These are phyloP conservation scores for Prinsepia uniflora DNA, from an alignment of 306 rosid species.

Conservation along the genomic window DNA sequence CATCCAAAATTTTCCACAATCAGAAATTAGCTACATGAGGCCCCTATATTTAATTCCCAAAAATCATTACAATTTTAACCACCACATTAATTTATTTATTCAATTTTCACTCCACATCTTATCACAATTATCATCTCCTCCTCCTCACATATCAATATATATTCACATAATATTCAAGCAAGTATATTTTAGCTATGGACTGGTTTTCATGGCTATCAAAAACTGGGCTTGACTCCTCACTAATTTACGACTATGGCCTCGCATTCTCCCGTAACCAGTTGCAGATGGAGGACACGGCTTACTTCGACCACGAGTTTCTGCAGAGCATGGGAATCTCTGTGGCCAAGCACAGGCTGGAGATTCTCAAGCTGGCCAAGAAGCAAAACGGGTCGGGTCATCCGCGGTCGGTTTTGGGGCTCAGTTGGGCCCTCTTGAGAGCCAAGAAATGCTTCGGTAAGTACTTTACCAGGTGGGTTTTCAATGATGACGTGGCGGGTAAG, in stretches of 20 bases:
- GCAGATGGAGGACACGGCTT: constrained; percentile 45
- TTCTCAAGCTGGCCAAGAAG: constrained; percentile 72
- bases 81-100: constrained; percentile 32
- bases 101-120: constrained; percentile 1
- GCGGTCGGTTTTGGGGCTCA: constrained; percentile 33
- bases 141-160: neutral
- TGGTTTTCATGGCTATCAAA: constrained; percentile 96
- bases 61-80: constrained; percentile 26
- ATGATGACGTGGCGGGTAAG: constrained; percentile 14
- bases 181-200: constrained; percentile 45
- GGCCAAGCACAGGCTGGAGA: constrained; percentile 87
- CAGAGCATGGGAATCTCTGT: constrained; percentile 83
- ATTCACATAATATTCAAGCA: neutral
- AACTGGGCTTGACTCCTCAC: constrained; percentile 61
- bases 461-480: constrained; percentile 32
- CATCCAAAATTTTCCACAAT: constrained; percentile 32
- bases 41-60: neutral
- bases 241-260: constrained; percentile 69
- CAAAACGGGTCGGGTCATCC: constrained; percentile 23
- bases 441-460: constrained; percentile 56
- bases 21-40: neutral
- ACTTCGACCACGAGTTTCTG: constrained; percentile 80
- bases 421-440: constrained; percentile 39
- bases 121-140: constrained; percentile 27
- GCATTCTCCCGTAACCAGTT: constrained; percentile 66